Evolutionary conservation across 768 basidiomycete species (phyloP), one percentile per base, ranked within the genome.

Genomic region (Inosperma sp.): DNA sequence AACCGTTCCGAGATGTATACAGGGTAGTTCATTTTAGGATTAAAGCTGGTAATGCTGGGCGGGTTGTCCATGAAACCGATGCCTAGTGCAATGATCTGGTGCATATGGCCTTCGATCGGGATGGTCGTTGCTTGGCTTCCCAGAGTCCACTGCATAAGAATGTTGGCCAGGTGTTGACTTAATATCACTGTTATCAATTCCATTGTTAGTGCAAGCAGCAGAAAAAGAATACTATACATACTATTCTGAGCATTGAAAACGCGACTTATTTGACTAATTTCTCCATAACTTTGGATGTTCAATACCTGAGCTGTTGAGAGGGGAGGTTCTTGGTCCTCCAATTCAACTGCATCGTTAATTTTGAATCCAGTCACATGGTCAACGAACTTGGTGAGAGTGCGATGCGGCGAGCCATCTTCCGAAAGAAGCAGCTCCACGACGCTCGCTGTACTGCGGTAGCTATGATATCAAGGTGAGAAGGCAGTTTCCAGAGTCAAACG

Each of bases 1-100:
- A 57, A 51, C 36, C 53, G 56, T 51, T 57, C 49, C 33, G 44
- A 44, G 51, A 57, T 54, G 52, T 54, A 57, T 30, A 57, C 53
- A 21, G 56, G 53, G 43, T 34, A 45, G 29, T 5, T 31, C 27
- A 21, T 6, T 14, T 6, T 22, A 45, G 29, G 43, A 14, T 21
- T 4, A 31, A 45, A 22, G 21, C 23, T 21, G 29, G 29, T 29
- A 44, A 21, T 5, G 2, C 5, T 14, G 27, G 1, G 4, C 2
- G 13, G 0, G 5, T 31, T 4, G 1, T 30, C 29, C 29, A 44
- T 29, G 31, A 44, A 43, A 6, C 42, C 42, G 0, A 44, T 30
- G 17, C 43, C 43, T 7, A 21, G n/a, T 21, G 29, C 3, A 30
- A 44, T 44, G 4, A 30, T 7, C 1, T 44, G 27, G 43, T 44